phyloP scores from a whole-genome alignment of 1,284 basidiomycete genomes.

The Apiotrichum siamense region DNA sequence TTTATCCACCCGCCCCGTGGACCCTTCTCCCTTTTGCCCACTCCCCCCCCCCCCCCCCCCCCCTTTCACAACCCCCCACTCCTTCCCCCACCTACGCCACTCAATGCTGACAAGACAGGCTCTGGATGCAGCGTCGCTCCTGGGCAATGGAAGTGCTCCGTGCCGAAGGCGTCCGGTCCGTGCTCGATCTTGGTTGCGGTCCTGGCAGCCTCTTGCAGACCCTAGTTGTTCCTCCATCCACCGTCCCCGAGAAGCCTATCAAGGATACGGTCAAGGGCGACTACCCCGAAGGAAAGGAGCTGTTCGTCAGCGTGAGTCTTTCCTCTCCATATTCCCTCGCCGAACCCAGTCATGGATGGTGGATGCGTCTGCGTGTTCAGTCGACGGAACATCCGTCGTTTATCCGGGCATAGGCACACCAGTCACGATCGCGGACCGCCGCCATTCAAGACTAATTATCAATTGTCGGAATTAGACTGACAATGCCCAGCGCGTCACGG shows the following conservation, averaged over 20 bases:
- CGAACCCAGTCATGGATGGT: too few relatives aligned
- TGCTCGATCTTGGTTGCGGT: slow-evolving; percentile 47
- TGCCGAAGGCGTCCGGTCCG: slow-evolving; percentile 36
- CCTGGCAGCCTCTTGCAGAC: slow-evolving; percentile 42
- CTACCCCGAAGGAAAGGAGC: slow-evolving; percentile 18
- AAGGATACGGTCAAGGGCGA: not conserved
- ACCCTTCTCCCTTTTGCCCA: too few relatives aligned
- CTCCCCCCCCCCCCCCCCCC: too few relatives aligned
- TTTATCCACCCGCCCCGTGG: too few relatives aligned
- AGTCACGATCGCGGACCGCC: too few relatives aligned
- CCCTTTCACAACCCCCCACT: too few relatives aligned
- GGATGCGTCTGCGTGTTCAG: too few relatives aligned
- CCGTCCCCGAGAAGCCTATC: slow-evolving; percentile 39
- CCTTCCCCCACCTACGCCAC: not conserved
- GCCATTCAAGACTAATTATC: too few relatives aligned
- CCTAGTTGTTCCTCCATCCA: slow-evolving; percentile 37
- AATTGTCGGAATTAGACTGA: too few relatives aligned
- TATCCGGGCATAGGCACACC: too few relatives aligned
- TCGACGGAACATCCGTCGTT: too few relatives aligned
- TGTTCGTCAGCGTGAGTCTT: slow-evolving; percentile 43
- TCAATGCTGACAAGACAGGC: slow-evolving; percentile 18
- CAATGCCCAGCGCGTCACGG: slow-evolving; percentile 41
- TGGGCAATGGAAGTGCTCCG: slow-evolving; percentile 45
- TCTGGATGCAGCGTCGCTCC: slow-evolving; percentile 44
- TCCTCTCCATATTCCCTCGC: too few relatives aligned